A percentile compares a stretch with the other conserved stretches of the same genome.
These are phyloP conservation scores for Gossypium thurberi DNA, from an alignment of 345 rosid species.

Conservation along the genomic window DNA sequence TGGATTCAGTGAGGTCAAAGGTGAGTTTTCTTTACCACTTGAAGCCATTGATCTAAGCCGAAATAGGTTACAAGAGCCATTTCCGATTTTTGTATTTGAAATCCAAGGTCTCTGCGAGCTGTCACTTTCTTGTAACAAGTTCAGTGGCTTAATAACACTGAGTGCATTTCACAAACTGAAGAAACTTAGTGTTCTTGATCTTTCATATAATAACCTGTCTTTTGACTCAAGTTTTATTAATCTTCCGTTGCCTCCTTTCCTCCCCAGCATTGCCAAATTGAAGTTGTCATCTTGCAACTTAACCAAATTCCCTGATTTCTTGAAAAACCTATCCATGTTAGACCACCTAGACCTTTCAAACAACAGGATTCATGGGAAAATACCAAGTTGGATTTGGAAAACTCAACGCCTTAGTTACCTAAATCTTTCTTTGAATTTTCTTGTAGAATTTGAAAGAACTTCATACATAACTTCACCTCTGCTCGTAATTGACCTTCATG, in stretches of 20 bases:
- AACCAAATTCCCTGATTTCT: constrained; percentile 16
- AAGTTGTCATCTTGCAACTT: constrained; percentile 44
- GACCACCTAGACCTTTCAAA: constrained; percentile 28
- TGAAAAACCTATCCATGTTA: constrained; percentile 22
- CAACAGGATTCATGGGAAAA: constrained; percentile 29
- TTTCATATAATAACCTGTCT: constrained; percentile 34
- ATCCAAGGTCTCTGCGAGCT: constrained; percentile 21
- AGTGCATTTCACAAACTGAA: constrained; percentile 16
- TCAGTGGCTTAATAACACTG: constrained; percentile 25
- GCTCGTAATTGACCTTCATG: constrained; percentile 22
- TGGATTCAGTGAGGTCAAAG: background rate
- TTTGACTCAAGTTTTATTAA: constrained; percentile 8
- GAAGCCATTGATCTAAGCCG: constrained; percentile 28
- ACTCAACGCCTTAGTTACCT: background rate
- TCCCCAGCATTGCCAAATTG: constrained; percentile 12
- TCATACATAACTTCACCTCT: background rate
- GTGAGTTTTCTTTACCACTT: background rate
- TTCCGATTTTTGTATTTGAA: constrained; percentile 17
- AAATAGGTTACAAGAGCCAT: constrained; percentile 29
- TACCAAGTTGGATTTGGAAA: constrained; percentile 43
- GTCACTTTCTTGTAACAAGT: constrained; percentile 37
- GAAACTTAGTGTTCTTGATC: constrained; percentile 27
- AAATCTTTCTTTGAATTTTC: constrained; percentile 17
- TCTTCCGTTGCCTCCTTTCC: background rate
- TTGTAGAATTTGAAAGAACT: constrained; percentile 12